These are phyloP conservation scores for Aquanectria penicillioides DNA, from an alignment of 2,329 filamentous ascomycete genomes.

Conservation along the genomic window DNA sequence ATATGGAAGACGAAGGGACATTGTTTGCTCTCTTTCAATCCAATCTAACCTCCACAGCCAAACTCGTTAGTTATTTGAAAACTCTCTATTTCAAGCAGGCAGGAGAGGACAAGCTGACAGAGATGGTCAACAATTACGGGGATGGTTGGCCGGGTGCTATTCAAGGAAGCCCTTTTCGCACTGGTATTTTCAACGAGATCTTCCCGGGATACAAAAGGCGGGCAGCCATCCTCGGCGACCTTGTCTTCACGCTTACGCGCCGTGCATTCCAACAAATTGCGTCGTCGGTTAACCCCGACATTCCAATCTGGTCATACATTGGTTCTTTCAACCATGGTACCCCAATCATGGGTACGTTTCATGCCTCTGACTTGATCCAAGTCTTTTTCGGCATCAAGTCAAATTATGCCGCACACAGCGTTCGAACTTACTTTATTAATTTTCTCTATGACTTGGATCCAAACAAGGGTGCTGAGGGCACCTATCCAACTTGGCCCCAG, in stretches of 20 bases:
- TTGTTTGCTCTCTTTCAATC: slow-evolving; percentile 68
- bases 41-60: slow-evolving; percentile 65
- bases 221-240: slow-evolving; percentile 71
- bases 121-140: slow-evolving; percentile 65
- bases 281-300: slow-evolving; percentile 50
- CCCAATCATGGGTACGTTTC: slow-evolving; percentile 71
- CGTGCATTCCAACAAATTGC: slow-evolving; percentile 57
- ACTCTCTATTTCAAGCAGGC: slow-evolving; percentile 59
- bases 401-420: slow-evolving; percentile 57
- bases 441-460: slow-evolving; percentile 49
- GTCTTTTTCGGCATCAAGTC: slow-evolving; percentile 62
- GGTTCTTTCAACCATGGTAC: slow-evolving; percentile 67
- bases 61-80: slow-evolving; percentile 64
- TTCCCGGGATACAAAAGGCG: slow-evolving; percentile 74
- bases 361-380: slow-evolving; percentile 66
- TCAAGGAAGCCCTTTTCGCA: slow-evolving; percentile 69
- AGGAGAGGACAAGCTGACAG: slow-evolving; percentile 51
- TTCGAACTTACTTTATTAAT: slow-evolving; percentile 66
- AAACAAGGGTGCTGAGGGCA: neutral
- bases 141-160: slow-evolving; percentile 60
- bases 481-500: slow-evolving; percentile 12
- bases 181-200: slow-evolving; percentile 65
- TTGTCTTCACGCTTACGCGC: slow-evolving; percentile 59
- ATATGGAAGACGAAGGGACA: slow-evolving; percentile 74
- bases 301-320: slow-evolving; percentile 70